Evolutionary conservation across 2,329 filamentous ascomycete genomes (phyloP).

Genomic region (Plenodomus biglobosus): DNA sequence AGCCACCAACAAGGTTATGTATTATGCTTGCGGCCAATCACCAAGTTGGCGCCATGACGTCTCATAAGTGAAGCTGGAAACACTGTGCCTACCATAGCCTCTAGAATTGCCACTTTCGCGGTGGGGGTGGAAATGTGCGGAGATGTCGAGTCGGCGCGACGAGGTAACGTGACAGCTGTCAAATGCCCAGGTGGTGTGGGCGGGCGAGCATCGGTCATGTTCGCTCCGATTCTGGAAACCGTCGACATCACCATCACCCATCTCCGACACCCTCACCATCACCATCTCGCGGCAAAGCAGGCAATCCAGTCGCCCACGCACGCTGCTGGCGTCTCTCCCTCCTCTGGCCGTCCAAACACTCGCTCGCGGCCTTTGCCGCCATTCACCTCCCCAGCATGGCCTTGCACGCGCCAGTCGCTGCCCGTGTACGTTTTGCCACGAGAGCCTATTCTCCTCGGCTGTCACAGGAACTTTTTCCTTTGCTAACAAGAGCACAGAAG

Average conservation of each 20-base stretch:
- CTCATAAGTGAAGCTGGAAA: too few species aligned
- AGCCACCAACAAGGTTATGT: too few species aligned
- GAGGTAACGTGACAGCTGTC: background rate
- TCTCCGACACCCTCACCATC: background rate
- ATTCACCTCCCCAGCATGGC: constrained; percentile 49
- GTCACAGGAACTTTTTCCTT: constrained; percentile 18
- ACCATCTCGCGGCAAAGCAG: constrained; percentile 19
- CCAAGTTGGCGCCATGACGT: too few species aligned
- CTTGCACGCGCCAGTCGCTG: constrained; percentile 52
- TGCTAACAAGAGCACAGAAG: constrained; percentile 43
- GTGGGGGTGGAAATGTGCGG: too few species aligned
- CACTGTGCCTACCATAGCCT: too few species aligned
- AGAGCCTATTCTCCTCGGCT: constrained; percentile 17
- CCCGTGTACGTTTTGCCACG: constrained; percentile 50
- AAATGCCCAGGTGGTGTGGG: background rate
- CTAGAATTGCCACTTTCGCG: too few species aligned
- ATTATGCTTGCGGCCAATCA: too few species aligned
- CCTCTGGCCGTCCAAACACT: constrained; percentile 19
- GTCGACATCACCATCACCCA: background rate
- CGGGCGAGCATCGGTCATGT: constrained; percentile 2
- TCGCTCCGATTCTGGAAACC: constrained; percentile 28
- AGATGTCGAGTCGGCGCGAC: background rate
- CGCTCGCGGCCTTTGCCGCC: constrained; percentile 38
- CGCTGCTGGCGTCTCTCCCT: constrained; percentile 18
- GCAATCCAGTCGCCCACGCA: constrained; percentile 17